phyloP scores from a whole-genome alignment of 1,284 basidiomycete species.

The Ustilago trichophora region DNA sequence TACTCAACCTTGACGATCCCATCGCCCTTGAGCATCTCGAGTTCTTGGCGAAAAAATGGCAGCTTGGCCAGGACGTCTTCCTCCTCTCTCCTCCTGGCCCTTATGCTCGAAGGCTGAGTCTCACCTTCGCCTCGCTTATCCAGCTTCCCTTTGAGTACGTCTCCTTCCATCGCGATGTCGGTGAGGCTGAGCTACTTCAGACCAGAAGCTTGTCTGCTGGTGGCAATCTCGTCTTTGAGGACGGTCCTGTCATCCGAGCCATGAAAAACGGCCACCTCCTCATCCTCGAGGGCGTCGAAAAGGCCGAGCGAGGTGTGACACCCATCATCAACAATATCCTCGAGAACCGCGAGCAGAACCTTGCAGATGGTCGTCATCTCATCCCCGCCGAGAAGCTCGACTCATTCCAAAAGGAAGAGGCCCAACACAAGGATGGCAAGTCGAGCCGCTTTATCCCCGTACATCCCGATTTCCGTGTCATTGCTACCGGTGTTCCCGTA shows the following conservation, averaged over 20 bases:
- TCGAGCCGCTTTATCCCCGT: constrained; percentile 61
- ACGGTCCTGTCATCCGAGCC: constrained; percentile 66
- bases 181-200: constrained; percentile 67
- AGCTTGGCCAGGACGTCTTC: constrained; percentile 64
- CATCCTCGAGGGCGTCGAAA: constrained; percentile 67
- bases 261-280: constrained; percentile 67
- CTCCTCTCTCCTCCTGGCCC: constrained; percentile 65
- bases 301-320: constrained; percentile 65
- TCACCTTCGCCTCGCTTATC: constrained; percentile 66
- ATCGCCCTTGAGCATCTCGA: constrained; percentile 63
- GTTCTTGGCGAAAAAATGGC: constrained; percentile 65
- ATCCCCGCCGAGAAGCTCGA: constrained; percentile 65
- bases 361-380: constrained; percentile 67
- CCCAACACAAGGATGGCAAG: constrained; percentile 6
- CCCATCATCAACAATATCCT: constrained; percentile 67
- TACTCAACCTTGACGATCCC: constrained; percentile 61
- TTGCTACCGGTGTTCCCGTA: constrained; percentile 64
- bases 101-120: constrained; percentile 65
- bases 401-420: constrained; percentile 37
- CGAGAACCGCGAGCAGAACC: constrained; percentile 65
- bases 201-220: constrained; percentile 60
- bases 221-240: constrained; percentile 63
- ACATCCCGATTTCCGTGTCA: constrained; percentile 66
- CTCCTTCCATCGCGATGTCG: constrained; percentile 66
- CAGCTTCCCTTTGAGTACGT: constrained; percentile 66